phyloP scores from a whole-genome alignment of 345 rosid genomes.

The Citrus australasica region DNA sequence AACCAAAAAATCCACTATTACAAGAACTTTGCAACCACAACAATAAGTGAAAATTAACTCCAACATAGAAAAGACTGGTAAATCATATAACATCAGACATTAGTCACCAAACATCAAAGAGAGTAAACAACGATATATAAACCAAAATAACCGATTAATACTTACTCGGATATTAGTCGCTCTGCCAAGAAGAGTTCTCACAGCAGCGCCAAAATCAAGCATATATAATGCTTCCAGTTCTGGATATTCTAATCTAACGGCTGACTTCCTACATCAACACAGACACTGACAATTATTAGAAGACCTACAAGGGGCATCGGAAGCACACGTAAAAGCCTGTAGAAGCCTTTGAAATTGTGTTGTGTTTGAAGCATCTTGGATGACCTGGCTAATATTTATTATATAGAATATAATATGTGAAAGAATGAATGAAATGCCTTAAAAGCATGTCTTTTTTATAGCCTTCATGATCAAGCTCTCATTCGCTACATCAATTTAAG shows the following conservation, averaged over 20 bases:
- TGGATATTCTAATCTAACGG: too few relatives aligned
- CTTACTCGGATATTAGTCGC: conserved; percentile 84
- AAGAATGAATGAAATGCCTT: too few relatives aligned
- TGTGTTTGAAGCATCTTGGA: too few relatives aligned
- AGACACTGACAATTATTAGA: conserved; percentile 66
- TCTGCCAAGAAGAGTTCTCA: conserved; percentile 86
- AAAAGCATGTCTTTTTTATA: background rate
- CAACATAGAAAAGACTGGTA: background rate
- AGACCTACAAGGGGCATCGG: conserved; percentile 97
- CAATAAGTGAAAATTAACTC: background rate
- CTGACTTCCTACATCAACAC: conserved; percentile 34
- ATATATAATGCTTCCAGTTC: conserved; percentile 32
- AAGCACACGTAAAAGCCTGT: conserved; percentile 79
- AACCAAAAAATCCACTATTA: too few relatives aligned
- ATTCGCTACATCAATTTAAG: background rate
- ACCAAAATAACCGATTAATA: background rate
- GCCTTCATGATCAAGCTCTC: background rate
- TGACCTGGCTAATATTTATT: too few relatives aligned
- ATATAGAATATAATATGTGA: too few relatives aligned
- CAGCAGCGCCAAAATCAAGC: conserved; percentile 77
- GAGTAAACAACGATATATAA: background rate
- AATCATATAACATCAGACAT: background rate
- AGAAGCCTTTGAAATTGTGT: conserved; percentile 50
- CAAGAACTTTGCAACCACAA: background rate
- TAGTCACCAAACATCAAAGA: background rate